phyloP scores from a whole-genome alignment of 208 protist species.

The Trypanosoma melophagium region DNA sequence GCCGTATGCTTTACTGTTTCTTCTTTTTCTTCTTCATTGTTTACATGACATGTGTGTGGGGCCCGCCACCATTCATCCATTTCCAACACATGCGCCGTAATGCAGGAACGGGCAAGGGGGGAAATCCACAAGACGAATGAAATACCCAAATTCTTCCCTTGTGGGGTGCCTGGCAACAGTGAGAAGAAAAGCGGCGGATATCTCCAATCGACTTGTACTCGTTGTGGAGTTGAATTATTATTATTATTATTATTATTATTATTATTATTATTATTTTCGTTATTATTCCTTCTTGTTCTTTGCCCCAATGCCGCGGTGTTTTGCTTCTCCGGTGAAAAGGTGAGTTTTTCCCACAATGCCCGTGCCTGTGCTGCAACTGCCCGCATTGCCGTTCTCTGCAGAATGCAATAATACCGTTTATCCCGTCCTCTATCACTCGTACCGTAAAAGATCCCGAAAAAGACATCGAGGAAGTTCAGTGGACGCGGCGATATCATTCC shows the following conservation, averaged over 20 bases:
- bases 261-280: background rate
- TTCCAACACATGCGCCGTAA: conserved; percentile 27
- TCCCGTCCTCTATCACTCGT: conserved; percentile 3
- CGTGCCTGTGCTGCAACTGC: conserved; percentile 21
- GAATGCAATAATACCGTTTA: conserved; percentile 1
- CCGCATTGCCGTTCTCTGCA: conserved; percentile 28
- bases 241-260: background rate
- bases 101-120: background rate
- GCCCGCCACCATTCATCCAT: conserved; percentile 15
- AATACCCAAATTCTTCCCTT: conserved; percentile 16
- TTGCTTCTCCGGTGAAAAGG: conserved; percentile 16
- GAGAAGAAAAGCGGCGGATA: conserved; percentile 24
- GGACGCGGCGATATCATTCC: conserved; percentile 28
- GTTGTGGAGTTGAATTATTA: background rate
- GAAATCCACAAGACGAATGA: conserved; percentile 27
- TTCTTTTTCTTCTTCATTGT: background rate
- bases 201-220: conserved; percentile 27
- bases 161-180: conserved; percentile 10
- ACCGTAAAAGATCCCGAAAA: conserved; percentile 14
- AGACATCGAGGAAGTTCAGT: conserved; percentile 22
- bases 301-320: background rate
- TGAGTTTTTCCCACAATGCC: conserved; percentile 33
- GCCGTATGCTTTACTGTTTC: too few relatives aligned
- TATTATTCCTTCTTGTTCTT: background rate
- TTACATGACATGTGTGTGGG: conserved; percentile 19